Percentiles rank a stretch among this genome's conserved stretches.
Evolutionary conservation across 257 asterid genomes (phyloP).

Genomic region (Lantana camara): DNA sequence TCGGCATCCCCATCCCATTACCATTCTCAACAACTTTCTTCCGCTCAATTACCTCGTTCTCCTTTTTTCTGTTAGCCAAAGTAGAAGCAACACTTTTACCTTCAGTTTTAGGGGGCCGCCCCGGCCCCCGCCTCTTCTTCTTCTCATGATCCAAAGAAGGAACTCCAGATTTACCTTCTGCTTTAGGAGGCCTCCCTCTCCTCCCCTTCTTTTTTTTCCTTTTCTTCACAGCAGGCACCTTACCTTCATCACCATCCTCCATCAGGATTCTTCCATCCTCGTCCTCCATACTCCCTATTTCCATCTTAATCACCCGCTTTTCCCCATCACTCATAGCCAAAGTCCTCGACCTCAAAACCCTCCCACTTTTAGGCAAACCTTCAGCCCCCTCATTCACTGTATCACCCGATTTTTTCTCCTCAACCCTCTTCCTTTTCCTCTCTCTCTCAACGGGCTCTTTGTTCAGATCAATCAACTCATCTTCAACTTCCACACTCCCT

Average conservation of each 20-base stretch:
- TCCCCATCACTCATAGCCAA: constrained; percentile 50
- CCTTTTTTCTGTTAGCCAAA: constrained; percentile 13
- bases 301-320: constrained; percentile 41
- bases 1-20: constrained; percentile 29
- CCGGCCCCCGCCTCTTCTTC: constrained; percentile 33
- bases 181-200: constrained; percentile 50
- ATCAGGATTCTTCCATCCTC: constrained; percentile 22
- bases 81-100: constrained; percentile 21
- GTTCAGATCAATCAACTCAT: constrained; percentile 58
- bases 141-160: constrained; percentile 8
- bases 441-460: constrained; percentile 51
- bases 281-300: constrained; percentile 31
- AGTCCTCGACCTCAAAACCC: constrained; percentile 83
- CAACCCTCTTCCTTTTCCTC: constrained; percentile 49
- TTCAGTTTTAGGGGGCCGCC: constrained; percentile 42
- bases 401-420: constrained; percentile 23
- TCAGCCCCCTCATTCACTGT: constrained; percentile 32
- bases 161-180: constrained; percentile 27
- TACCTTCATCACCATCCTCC: constrained; percentile 25
- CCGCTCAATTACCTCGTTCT: constrained; percentile 14
- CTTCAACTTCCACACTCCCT: constrained; percentile 39
- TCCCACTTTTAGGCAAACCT: constrained; percentile 42
- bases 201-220: constrained; percentile 32
- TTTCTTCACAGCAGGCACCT: constrained; percentile 5
- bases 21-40: constrained; percentile 25